Conservation (phyloP, 257 asterid genomes). For the Eucommia ulmoides region DNA sequence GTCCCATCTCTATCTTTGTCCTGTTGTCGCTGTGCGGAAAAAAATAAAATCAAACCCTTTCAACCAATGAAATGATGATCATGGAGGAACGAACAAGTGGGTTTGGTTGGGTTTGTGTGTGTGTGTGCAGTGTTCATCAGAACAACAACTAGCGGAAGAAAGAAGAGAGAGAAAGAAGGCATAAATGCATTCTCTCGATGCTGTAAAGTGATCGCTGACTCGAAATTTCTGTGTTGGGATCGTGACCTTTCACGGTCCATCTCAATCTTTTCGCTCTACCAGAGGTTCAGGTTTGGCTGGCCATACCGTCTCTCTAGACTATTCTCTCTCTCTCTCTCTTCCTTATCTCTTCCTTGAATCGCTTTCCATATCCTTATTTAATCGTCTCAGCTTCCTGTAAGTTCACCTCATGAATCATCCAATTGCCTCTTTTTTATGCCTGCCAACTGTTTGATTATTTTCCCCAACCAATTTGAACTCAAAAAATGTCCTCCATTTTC, state of each 20-base stretch:
- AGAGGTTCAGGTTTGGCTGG: conserved; percentile 21
- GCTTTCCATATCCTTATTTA: conserved; percentile 11
- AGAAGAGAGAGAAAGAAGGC: conserved; percentile 10
- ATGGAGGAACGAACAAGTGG: neutral
- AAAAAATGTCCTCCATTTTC: neutral
- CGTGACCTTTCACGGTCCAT: conserved; percentile 51
- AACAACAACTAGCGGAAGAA: conserved; percentile 14
- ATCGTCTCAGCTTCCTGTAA: conserved; percentile 11
- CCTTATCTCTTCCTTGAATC: conserved; percentile 14
- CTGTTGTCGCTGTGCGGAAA: conserved; percentile 17
- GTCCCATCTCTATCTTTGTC: conserved; percentile 49
- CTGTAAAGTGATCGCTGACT: conserved; percentile 52
- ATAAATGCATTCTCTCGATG: conserved; percentile 26
- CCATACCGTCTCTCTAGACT: conserved; percentile 2
- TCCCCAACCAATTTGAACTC: neutral
- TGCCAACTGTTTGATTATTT: neutral
- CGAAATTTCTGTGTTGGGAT: conserved; percentile 29
- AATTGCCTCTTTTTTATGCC: conserved; percentile 9
- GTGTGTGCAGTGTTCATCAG: neutral
- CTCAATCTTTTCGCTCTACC: conserved; percentile 50
- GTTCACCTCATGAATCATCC: neutral
- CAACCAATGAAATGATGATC: conserved; percentile 13
- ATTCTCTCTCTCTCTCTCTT: conserved; percentile 4
- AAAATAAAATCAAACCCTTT: conserved; percentile 3
- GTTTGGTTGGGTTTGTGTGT: neutral